Evolutionary conservation across 257 asterid species (phyloP).

Genomic region (Nicotiana undulata): DNA sequence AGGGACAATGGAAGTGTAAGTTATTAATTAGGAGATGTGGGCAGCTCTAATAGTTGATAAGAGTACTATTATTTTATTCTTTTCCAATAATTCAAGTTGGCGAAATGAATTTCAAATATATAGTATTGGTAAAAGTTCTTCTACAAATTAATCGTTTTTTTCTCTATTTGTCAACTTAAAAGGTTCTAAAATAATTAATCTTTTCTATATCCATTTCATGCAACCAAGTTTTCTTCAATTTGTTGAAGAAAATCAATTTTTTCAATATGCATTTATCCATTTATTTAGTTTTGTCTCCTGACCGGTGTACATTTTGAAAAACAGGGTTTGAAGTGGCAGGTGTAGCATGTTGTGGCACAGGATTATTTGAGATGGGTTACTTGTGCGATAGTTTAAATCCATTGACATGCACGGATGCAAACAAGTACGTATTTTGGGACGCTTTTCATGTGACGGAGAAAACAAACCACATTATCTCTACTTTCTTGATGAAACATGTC

Average conservation of each 20-base stretch:
- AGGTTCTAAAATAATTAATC: neutral
- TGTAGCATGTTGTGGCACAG: conserved; percentile 78
- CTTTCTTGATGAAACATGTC: conserved; percentile 35
- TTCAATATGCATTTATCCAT: neutral
- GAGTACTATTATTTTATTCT: too few relatives aligned
- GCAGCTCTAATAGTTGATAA: neutral
- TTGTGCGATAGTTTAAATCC: conserved; percentile 58
- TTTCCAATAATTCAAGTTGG: too few relatives aligned
- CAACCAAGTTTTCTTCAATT: neutral
- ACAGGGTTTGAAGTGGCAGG: conserved; percentile 66
- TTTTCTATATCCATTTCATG: neutral
- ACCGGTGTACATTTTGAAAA: neutral
- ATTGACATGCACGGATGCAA: conserved; percentile 79
- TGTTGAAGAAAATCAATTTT: neutral
- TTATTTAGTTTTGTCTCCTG: too few relatives aligned
- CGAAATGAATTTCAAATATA: neutral
- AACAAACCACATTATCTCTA: conserved; percentile 49
- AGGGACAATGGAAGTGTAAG: too few relatives aligned
- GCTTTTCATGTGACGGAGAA: conserved; percentile 81
- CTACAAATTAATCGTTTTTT: neutral
- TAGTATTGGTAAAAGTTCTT: neutral
- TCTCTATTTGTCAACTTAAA: neutral
- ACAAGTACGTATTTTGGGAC: conserved; percentile 77
- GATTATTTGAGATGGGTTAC: conserved; percentile 91
- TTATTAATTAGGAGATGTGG: neutral